These are phyloP conservation scores for Nemophila menziesii DNA, from an alignment of 257 asterid genomes.

Conservation along the genomic window DNA sequence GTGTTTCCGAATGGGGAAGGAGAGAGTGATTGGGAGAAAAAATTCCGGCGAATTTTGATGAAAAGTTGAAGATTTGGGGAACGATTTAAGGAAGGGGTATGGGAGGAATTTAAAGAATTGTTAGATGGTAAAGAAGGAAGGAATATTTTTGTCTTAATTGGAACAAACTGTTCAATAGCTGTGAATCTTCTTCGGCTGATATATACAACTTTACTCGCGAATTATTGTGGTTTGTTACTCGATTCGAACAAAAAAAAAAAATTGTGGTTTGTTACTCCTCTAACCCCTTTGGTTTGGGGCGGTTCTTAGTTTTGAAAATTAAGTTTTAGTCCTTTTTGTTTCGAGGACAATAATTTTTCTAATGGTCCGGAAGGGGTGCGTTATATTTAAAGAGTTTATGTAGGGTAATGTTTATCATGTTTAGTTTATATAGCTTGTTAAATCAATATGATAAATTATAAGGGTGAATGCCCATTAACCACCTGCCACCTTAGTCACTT, in stretches of 20 bases:
- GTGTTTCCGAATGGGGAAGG: not conserved
- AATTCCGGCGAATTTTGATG: not conserved
- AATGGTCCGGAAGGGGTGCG: too few species aligned
- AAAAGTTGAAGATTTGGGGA: not conserved
- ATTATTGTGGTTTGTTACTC: too few species aligned
- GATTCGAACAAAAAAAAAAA: too few species aligned
- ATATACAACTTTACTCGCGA: not conserved
- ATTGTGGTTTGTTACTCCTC: too few species aligned
- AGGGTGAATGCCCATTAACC: too few species aligned
- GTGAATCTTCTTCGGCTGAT: not conserved
- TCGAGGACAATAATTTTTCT: too few species aligned
- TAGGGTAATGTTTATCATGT: too few species aligned
- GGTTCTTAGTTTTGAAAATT: not conserved
- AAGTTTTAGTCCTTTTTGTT: too few species aligned
- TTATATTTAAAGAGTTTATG: too few species aligned
- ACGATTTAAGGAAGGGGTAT: not conserved
- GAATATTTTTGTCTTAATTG: not conserved
- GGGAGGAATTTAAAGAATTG: not conserved
- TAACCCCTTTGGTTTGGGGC: not conserved
- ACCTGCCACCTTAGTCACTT: too few species aligned
- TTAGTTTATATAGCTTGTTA: too few species aligned
- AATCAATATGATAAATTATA: too few species aligned
- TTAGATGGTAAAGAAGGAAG: not conserved
- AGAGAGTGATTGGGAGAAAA: not conserved
- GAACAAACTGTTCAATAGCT: not conserved